These are phyloP conservation scores for Parathielavia appendiculata DNA, from an alignment of 495 filamentous ascomycete genomes.

Conservation along the genomic window DNA sequence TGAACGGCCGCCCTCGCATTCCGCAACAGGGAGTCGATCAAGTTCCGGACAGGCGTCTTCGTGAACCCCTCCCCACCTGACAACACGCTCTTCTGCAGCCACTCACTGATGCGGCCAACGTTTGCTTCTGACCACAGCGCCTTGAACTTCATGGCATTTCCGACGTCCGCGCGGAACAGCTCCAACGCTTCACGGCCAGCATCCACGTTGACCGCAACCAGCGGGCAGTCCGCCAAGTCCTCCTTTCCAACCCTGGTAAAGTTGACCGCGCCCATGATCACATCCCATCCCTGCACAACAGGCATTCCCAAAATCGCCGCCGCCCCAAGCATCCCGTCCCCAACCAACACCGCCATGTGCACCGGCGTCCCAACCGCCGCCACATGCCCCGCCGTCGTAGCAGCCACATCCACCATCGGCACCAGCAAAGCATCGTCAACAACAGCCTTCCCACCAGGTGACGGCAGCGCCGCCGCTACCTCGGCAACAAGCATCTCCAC, in stretches of 20 bases:
- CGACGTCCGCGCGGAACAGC: constrained; percentile 60
- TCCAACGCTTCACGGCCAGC: constrained; percentile 54
- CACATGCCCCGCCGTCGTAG: constrained; percentile 53
- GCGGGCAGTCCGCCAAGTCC: constrained; percentile 32
- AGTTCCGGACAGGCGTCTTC: constrained; percentile 56
- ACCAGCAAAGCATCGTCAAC: constrained; percentile 60
- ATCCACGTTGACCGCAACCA: constrained; percentile 38
- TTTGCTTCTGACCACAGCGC: constrained; percentile 67
- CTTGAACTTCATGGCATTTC: constrained; percentile 65
- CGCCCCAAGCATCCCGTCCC: constrained; percentile 53
- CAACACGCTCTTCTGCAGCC: constrained; percentile 55
- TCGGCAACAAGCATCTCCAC: constrained; percentile 74
- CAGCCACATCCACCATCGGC: constrained; percentile 64
- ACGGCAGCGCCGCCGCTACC: constrained; percentile 38
- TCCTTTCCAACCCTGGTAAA: constrained; percentile 33
- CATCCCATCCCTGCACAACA: constrained; percentile 29
- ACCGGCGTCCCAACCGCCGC: constrained; percentile 73
- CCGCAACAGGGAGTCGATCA: constrained; percentile 63
- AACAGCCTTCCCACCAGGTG: constrained; percentile 21
- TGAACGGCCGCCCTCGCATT: constrained; percentile 52
- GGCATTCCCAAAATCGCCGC: constrained; percentile 37
- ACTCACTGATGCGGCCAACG: constrained; percentile 58
- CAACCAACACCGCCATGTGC: constrained; percentile 73
- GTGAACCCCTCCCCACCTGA: constrained; percentile 38
- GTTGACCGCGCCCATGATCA: constrained; percentile 41